Conservation (phyloP, 352 stramenopile genomes). For the Aphanomyces invadans region DNA sequence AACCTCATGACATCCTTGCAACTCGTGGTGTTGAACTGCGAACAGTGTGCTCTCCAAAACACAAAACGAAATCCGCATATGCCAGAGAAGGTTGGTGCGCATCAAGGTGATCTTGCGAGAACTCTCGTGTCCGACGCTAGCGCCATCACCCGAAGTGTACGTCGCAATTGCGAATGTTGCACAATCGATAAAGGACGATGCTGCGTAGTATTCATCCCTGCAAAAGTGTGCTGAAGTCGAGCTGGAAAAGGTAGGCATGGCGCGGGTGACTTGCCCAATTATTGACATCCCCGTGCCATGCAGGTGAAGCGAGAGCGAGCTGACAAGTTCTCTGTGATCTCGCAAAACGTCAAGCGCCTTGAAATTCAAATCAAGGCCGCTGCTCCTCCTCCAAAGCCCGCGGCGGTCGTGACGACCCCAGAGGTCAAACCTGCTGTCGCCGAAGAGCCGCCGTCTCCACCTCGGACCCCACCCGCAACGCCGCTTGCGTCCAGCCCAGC, state of each 20-base stretch:
- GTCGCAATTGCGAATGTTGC: too few relatives aligned
- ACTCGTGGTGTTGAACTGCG: not conserved
- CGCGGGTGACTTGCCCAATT: too few relatives aligned
- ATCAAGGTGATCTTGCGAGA: too few relatives aligned
- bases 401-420: not conserved
- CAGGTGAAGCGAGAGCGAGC: not conserved
- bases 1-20: not conserved
- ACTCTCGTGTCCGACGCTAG: not conserved
- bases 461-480: not conserved
- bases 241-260: not conserved
- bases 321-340: not conserved
- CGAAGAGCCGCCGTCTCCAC: not conserved
- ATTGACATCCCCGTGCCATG: not conserved
- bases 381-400: not conserved
- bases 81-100: not conserved
- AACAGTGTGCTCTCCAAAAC: not conserved
- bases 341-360: slow-evolving; percentile 2
- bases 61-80: not conserved
- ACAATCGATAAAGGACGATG: too few relatives aligned
- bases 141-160: not conserved
- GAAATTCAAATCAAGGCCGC: not conserved
- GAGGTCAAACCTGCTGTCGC: not conserved
- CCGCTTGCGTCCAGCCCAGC: too few relatives aligned
- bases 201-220: not conserved
- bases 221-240: not conserved